Evolutionary conservation across 805 yeast genomes (phyloP).

Genomic region (Vanderwaltozyma polyspora): DNA sequence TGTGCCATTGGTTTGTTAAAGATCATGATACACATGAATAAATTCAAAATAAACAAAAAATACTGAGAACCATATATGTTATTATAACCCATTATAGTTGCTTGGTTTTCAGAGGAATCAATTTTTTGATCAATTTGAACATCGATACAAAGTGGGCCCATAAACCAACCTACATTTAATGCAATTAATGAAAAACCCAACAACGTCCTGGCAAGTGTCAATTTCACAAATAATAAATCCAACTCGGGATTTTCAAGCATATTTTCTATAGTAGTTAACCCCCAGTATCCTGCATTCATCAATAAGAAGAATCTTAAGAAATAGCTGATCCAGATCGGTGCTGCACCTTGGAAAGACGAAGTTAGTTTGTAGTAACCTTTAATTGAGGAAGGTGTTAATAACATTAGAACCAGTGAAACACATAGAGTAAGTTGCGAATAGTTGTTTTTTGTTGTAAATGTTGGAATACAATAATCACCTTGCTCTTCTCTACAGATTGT

Average conservation of each 20-base stretch:
- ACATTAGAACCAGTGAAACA: constrained; percentile 36
- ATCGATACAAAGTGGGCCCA: constrained; percentile 75
- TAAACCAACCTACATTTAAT: constrained; percentile 76
- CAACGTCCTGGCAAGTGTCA: constrained; percentile 66
- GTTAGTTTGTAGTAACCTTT: constrained; percentile 61
- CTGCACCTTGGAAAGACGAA: constrained; percentile 74
- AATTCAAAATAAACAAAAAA: constrained; percentile 60
- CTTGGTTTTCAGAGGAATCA: constrained; percentile 32
- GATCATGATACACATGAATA: constrained; percentile 53
- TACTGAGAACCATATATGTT: constrained; percentile 86
- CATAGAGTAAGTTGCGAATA: constrained; percentile 52
- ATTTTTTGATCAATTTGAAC: constrained; percentile 32
- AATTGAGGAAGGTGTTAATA: constrained; percentile 57
- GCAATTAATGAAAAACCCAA: constrained; percentile 63
- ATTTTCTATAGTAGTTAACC: constrained; percentile 60
- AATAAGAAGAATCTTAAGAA: constrained; percentile 43
- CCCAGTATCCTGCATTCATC: constrained; percentile 64
- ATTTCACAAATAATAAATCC: constrained; percentile 34
- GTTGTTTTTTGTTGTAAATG: constrained; percentile 43
- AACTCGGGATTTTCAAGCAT: constrained; percentile 19
- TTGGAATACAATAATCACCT: constrained; percentile 59
- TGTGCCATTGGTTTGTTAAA: constrained; percentile 85
- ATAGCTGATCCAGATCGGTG: constrained; percentile 62
- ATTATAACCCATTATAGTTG: constrained; percentile 66
- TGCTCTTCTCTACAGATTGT: constrained; percentile 94